phyloP scores from a whole-genome alignment of 2,329 filamentous ascomycete genomes.

The Talaromyces albobiverticillius region DNA sequence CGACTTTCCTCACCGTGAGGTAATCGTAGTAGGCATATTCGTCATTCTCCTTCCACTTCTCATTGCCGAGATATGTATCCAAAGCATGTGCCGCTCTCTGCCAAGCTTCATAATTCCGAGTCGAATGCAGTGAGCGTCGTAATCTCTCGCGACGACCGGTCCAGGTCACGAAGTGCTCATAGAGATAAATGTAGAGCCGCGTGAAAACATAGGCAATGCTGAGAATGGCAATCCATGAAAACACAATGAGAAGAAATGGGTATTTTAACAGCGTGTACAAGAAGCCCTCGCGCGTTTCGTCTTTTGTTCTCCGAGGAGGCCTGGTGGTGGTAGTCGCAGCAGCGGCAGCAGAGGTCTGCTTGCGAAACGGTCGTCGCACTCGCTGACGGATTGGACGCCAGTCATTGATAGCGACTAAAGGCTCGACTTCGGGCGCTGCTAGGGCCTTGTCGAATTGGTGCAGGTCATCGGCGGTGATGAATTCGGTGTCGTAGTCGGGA shows the following conservation, averaged over 20 bases:
- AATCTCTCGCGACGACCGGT: slow-evolving; percentile 72
- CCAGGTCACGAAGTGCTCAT: slow-evolving; percentile 91
- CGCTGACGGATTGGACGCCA: slow-evolving; percentile 86
- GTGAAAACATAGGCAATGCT: slow-evolving; percentile 74
- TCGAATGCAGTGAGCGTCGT: slow-evolving; percentile 66
- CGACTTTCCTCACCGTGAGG: slow-evolving; percentile 74
- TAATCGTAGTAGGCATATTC: slow-evolving; percentile 80
- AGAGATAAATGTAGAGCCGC: slow-evolving; percentile 83
- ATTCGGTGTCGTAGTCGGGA: slow-evolving; percentile 78
- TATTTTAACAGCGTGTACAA: slow-evolving; percentile 88
- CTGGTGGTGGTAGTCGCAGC: background rate
- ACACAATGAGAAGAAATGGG: slow-evolving; percentile 78
- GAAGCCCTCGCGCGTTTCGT: slow-evolving; percentile 93
- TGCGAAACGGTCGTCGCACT: slow-evolving; percentile 50
- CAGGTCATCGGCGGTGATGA: slow-evolving; percentile 70
- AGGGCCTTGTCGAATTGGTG: slow-evolving; percentile 77
- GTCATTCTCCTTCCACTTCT: slow-evolving; percentile 47
- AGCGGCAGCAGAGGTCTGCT: slow-evolving; percentile 16
- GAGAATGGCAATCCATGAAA: slow-evolving; percentile 75
- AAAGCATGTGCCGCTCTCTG: slow-evolving; percentile 72
- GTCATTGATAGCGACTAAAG: slow-evolving; percentile 87
- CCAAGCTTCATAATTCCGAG: slow-evolving; percentile 80
- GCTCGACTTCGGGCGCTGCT: slow-evolving; percentile 72
- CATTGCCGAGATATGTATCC: slow-evolving; percentile 75
- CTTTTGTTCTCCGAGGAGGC: slow-evolving; percentile 59